Conservation (phyloP, 495 filamentous ascomycete genomes). For the Trichocladium uniseriatum region DNA sequence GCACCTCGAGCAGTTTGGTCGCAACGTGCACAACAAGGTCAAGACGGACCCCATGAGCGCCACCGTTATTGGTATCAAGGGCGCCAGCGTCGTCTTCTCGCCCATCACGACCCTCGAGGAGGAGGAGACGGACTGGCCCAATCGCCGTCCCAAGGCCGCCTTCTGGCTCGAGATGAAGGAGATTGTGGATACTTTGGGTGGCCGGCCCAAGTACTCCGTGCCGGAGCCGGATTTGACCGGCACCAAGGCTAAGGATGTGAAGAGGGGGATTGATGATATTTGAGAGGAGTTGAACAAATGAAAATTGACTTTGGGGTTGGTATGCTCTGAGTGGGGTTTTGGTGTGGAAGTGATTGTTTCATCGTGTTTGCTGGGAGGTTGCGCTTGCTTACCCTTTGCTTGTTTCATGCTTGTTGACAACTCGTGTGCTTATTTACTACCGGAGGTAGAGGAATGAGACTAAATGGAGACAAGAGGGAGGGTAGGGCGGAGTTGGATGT, state of each 20-base stretch:
- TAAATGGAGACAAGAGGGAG: no score
- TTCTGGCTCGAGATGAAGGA: slow-evolving; percentile 78
- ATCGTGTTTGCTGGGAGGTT: no score
- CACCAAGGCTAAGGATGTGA: slow-evolving; percentile 44
- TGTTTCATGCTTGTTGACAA: no score
- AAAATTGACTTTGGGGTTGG: no score
- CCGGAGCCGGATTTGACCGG: slow-evolving; percentile 39
- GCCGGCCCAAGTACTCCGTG: slow-evolving; percentile 45
- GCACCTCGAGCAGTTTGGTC: slow-evolving; percentile 71
- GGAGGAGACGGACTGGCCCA: slow-evolving; percentile 87
- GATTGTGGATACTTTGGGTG: slow-evolving; percentile 76
- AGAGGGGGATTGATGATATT: slow-evolving; percentile 33
- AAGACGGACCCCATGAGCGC: slow-evolving; percentile 58
- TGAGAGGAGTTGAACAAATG: background rate
- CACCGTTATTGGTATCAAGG: slow-evolving; percentile 84
- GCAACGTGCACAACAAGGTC: slow-evolving; percentile 56
- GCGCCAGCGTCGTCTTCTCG: slow-evolving; percentile 78
- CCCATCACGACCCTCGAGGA: slow-evolving; percentile 66
- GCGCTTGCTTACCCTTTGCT: no score
- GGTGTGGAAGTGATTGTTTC: no score
- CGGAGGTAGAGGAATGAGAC: no score
- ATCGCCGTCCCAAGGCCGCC: slow-evolving; percentile 72
- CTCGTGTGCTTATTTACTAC: no score
- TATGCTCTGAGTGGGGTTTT: no score
- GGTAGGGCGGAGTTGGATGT: no score